Evolutionary conservation across 352 stramenopile genomes (phyloP), one percentile per base, ranked within the genome.

Genomic region (Phytophthora podocarpi): DNA sequence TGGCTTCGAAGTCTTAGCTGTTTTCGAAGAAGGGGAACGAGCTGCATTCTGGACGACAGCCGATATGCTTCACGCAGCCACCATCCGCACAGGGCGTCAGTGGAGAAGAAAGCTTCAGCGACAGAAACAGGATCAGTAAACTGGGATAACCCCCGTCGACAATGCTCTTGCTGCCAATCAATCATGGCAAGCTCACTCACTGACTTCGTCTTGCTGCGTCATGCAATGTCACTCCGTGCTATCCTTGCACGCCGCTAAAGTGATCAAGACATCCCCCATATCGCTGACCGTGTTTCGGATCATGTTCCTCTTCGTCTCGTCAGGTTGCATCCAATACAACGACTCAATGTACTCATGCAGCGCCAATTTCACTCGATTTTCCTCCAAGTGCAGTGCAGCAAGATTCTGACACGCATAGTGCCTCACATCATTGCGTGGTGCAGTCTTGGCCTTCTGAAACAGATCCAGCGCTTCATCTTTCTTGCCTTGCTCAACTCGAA

Each of bases 281-380:
- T 93, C 81, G 10, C 61, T 68, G 39, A 93, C 71, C 1, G 78
- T 91, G 55, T 89, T 90, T 31, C 83, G 79, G 37, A 92, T 90
- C 56, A 78, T 64, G 31, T 64, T 56, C 0, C 62, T 70, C 30
- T 64, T 67, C 6, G 24, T 21, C 18, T 85, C 83, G 10, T 88
- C 74, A 1, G 70, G 51, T 4, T 49, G 32, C 78, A 91, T 87
- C 83, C 83, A 93, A 40, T 85, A 76, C 57, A 93, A 66, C 26
- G 81, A 71, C 42, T 90, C 76, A 34, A 93, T 93, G 55, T 93
- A 93, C 41, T 90, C 70, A 46, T 91, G 81, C 31, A 93, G 57
- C 12, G 83, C 81, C 3, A 58, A 56, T 43, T 89, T 89, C 11
- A 91, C 65, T 2, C 76, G 78, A 43, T 91, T 72, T 31, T 91